Percentiles rank a stretch among this genome's conserved stretches.
Conservation (phyloP, 305 asterid genomes). For the Fraxinus baroniana region DNA sequence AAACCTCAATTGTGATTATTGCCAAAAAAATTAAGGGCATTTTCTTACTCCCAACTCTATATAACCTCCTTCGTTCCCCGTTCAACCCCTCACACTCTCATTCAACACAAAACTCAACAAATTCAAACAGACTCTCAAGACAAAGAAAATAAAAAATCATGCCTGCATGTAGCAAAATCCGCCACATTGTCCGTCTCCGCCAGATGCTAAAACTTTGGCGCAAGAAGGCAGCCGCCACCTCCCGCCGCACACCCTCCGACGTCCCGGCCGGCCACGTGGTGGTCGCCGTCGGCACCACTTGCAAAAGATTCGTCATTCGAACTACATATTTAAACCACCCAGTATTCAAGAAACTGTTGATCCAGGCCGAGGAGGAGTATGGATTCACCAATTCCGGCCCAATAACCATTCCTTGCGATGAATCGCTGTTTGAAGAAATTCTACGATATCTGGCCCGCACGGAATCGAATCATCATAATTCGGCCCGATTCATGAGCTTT, state of each 20-base stretch:
- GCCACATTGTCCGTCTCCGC: constrained; percentile 72
- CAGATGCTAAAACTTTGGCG: constrained; percentile 86
- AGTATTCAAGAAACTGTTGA: constrained; percentile 52
- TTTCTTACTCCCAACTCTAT: constrained; percentile 22
- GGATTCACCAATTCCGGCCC: constrained; percentile 80
- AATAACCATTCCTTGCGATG: constrained; percentile 74
- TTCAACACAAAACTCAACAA: no score
- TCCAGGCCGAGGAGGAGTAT: constrained; percentile 77
- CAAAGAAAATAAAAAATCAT: constrained; percentile 26
- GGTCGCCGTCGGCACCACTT: constrained; percentile 55
- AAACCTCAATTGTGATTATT: constrained; percentile 34
- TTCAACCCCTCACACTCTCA: not conserved
- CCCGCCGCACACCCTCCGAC: constrained; percentile 46
- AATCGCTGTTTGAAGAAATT: constrained; percentile 59
- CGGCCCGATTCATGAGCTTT: constrained; percentile 40
- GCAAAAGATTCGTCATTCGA: constrained; percentile 58
- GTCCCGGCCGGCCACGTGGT: constrained; percentile 88
- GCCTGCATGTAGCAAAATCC: constrained; percentile 85
- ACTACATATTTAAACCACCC: constrained; percentile 75
- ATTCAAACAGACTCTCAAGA: not conserved
- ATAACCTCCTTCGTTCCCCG: constrained; percentile 31
- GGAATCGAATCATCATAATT: constrained; percentile 31
- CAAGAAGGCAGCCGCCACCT: constrained; percentile 55
- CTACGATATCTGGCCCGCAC: constrained; percentile 53
- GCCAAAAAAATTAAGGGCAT: constrained; percentile 14